These are phyloP conservation scores for Oryza officinalis DNA, from an alignment of 176 grass and related monocot genomes.

Conservation along the genomic window DNA sequence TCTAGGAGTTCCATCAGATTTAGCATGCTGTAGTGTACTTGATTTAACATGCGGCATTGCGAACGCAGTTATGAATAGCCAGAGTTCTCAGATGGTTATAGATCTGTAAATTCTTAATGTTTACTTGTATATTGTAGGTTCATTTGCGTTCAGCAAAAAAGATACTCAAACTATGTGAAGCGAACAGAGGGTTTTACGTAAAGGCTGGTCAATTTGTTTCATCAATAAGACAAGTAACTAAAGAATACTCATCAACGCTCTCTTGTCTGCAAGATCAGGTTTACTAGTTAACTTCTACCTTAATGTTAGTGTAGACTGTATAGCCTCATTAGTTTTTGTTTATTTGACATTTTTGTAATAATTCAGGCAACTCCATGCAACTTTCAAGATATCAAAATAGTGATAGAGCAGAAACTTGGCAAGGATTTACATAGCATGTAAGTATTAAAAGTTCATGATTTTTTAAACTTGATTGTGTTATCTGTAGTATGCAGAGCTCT, in stretches of 20 bases:
- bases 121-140: slow-evolving; percentile 44
- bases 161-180: slow-evolving; percentile 73
- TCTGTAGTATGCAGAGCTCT: not conserved
- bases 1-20: not conserved
- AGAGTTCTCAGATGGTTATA: not conserved
- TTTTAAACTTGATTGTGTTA: not conserved
- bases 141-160: slow-evolving; percentile 84
- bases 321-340: slow-evolving; percentile 13
- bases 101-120: not conserved
- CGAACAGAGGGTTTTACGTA: slow-evolving; percentile 92
- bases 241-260: slow-evolving; percentile 84
- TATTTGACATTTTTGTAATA: slow-evolving; percentile 38
- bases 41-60: not conserved
- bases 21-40: not conserved
- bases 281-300: slow-evolving; percentile 15
- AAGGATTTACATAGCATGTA: slow-evolving; percentile 80
- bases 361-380: slow-evolving; percentile 71
- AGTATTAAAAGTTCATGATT: slow-evolving; percentile 15
- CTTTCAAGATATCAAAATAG: slow-evolving; percentile 76
- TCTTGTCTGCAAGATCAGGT: slow-evolving; percentile 94
- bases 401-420: slow-evolving; percentile 67
- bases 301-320: not conserved
- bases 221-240: slow-evolving; percentile 82
- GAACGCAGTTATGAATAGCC: not conserved
- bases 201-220: slow-evolving; percentile 98